phyloP scores from a whole-genome alignment of 1,284 basidiomycete genomes.

The Ceraceosorus bombacis region DNA sequence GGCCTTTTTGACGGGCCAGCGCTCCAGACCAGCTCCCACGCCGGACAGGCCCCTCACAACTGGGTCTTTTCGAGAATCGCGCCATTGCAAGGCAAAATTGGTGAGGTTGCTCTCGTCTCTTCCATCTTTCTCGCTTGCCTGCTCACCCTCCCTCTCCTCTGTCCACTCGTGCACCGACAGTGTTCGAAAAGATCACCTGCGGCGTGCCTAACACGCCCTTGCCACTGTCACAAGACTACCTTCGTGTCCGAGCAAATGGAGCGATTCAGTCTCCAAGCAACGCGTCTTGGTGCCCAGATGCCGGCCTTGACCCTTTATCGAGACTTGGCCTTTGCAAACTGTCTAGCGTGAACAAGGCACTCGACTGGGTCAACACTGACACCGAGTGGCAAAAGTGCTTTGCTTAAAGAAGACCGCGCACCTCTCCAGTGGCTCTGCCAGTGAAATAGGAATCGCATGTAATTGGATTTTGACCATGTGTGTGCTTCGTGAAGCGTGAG shows the following conservation, averaged over 20 bases:
- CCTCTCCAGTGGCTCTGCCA: too few species aligned
- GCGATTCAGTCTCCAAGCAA: slow-evolving; percentile 7
- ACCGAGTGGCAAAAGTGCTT: slow-evolving; percentile 18
- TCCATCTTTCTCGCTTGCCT: too few species aligned
- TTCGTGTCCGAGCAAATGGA: slow-evolving; percentile 19
- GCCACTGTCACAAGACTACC: slow-evolving; percentile 4
- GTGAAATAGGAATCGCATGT: too few species aligned
- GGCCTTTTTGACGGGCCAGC: slow-evolving; percentile 17
- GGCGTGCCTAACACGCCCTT: background rate
- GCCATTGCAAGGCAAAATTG: slow-evolving; percentile 20
- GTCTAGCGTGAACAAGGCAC: slow-evolving; percentile 6
- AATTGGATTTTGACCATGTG: too few species aligned
- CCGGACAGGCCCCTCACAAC: slow-evolving; percentile 7
- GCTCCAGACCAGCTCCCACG: slow-evolving; percentile 6
- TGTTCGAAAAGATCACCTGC: slow-evolving; percentile 19
- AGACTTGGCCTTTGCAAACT: slow-evolving; percentile 16
- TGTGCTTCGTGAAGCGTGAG: too few species aligned
- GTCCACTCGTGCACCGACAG: too few species aligned
- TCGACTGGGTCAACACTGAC: slow-evolving; percentile 14
- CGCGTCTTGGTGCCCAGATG: slow-evolving; percentile 8
- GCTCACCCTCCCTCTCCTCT: too few species aligned
- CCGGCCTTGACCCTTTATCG: background rate
- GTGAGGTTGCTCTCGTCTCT: too few species aligned
- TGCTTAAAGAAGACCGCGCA: background rate
- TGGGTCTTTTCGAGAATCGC: slow-evolving; percentile 18